Conservation (phyloP, 768 basidiomycete genomes). For the Bullera alba region DNA sequence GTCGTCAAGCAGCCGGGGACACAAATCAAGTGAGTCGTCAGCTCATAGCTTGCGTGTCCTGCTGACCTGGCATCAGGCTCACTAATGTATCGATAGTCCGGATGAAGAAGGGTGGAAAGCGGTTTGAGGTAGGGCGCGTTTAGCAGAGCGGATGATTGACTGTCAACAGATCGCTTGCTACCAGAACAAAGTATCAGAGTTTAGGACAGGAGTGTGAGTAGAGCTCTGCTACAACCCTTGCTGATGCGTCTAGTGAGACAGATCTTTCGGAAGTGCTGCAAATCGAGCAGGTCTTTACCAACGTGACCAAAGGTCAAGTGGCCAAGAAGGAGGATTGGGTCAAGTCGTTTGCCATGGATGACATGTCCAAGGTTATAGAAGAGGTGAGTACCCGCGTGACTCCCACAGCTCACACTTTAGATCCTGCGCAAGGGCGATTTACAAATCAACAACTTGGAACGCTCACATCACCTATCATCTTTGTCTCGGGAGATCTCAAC, state of each 20-base stretch:
- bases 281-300: constrained; percentile 89
- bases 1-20: constrained; percentile 42
- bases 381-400: constrained; percentile 55
- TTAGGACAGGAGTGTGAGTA: constrained; percentile 78
- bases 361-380: constrained; percentile 64
- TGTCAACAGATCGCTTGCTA: constrained; percentile 79
- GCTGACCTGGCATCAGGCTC: constrained; percentile 53
- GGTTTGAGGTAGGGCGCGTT: constrained; percentile 73
- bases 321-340: constrained; percentile 82
- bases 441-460: constrained; percentile 94
- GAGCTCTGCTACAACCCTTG: background rate
- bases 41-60: background rate
- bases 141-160: background rate
- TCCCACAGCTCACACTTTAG: constrained; percentile 47
- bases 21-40: constrained; percentile 38
- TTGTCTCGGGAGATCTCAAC: constrained; percentile 85
- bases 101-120: constrained; percentile 92
- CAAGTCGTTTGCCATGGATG: constrained; percentile 79
- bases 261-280: constrained; percentile 92
- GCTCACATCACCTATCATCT: constrained; percentile 77
- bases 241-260: constrained; percentile 59
- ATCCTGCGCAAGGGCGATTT: constrained; percentile 93
- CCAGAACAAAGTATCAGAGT: constrained; percentile 98
- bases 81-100: constrained; percentile 97
- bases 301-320: constrained; percentile 92